phyloP scores from a whole-genome alignment of 2,329 filamentous ascomycete species.

The Arthrobotrys sinensis region DNA sequence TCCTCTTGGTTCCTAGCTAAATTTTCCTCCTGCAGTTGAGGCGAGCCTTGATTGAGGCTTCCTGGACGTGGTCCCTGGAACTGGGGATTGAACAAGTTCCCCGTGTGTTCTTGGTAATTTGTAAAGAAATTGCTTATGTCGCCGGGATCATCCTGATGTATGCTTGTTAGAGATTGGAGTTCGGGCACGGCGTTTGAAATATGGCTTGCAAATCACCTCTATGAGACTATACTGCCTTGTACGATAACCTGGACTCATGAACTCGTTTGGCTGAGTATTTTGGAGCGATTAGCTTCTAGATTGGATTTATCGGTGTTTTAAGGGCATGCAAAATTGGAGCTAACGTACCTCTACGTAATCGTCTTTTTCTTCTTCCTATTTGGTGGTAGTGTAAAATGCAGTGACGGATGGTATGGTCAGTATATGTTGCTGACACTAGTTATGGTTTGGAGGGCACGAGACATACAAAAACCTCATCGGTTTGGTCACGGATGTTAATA shows the following conservation, averaged over 20 bases:
- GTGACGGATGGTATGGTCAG: not conserved
- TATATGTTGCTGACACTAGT: not conserved
- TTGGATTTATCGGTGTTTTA: not conserved
- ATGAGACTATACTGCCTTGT: not conserved
- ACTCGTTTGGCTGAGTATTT: not conserved
- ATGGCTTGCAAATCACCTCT: not conserved
- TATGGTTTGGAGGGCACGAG: not conserved
- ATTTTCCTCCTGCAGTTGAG: too few relatives aligned
- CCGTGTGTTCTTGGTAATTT: not conserved
- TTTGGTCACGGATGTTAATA: not conserved
- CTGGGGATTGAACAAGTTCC: not conserved
- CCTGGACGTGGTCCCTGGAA: too few relatives aligned
- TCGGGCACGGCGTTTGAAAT: not conserved
- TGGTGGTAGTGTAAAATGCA: not conserved
- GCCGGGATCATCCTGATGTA: not conserved
- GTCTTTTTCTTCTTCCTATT: constrained; percentile 15
- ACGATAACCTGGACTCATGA: not conserved
- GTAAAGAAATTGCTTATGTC: not conserved
- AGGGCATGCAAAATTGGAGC: too few relatives aligned
- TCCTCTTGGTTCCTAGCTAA: too few relatives aligned
- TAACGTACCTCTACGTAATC: not conserved
- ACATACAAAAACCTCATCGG: not conserved
- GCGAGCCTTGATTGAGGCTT: too few relatives aligned
- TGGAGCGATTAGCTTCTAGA: not conserved
- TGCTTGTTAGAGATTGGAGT: not conserved